Evolutionary conservation across 2,329 filamentous ascomycete species (phyloP).

Genomic region (Truncatella angustata): DNA sequence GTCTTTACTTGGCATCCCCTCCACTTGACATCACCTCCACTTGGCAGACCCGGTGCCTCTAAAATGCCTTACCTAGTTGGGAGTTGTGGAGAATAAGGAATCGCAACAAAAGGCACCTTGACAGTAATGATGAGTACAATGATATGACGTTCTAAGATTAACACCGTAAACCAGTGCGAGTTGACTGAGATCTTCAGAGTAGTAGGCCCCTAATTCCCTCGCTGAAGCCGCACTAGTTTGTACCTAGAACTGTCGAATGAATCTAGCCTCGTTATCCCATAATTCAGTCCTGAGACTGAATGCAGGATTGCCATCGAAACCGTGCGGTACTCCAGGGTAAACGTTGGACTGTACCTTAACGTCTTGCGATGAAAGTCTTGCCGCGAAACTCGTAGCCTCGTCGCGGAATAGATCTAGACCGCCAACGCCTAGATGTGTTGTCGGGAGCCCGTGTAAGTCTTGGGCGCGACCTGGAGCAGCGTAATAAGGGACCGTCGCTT

Average conservation of each 20-base stretch:
- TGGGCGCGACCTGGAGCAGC: conserved; percentile 13
- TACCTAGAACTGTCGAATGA: not conserved
- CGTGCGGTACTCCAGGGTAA: conserved; percentile 15
- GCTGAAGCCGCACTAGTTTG: too few species aligned
- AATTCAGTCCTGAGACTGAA: conserved; percentile 4
- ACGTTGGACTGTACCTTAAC: conserved; percentile 15
- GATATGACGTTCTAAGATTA: too few species aligned
- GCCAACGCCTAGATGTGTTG: conserved; percentile 14
- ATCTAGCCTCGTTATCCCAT: conserved; percentile 10
- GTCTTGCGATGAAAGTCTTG: conserved; percentile 8
- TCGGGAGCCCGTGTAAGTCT: conserved; percentile 13
- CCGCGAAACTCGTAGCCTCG: conserved; percentile 13
- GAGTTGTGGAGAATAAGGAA: too few species aligned
- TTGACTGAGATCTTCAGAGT: too few species aligned
- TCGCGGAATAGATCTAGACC: conserved; percentile 16
- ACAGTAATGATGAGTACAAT: too few species aligned
- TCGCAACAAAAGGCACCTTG: too few species aligned
- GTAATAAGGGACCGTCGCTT: not conserved
- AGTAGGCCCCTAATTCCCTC: too few species aligned
- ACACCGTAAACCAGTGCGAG: too few species aligned
- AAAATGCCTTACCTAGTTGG: too few species aligned
- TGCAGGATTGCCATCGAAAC: conserved; percentile 10
- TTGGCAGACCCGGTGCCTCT: too few species aligned
- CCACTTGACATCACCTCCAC: too few species aligned
- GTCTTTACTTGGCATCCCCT: too few species aligned